A percentile compares a stretch with the other conserved stretches of the same genome.
These are phyloP conservation scores for Pezicula neosporulosa DNA, from an alignment of 2,329 filamentous ascomycete species.

Conservation along the genomic window DNA sequence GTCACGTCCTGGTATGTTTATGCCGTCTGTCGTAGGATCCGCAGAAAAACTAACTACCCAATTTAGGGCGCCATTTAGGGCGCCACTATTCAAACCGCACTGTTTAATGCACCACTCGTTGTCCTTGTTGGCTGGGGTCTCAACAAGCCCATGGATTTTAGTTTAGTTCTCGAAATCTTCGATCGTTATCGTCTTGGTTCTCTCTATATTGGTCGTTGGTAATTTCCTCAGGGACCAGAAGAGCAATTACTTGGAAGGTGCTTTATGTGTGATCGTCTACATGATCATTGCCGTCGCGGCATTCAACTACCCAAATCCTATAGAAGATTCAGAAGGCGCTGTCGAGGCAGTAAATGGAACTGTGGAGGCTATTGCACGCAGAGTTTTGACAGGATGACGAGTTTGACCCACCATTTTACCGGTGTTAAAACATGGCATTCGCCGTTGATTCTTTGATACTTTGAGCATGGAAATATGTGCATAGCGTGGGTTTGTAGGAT, in stretches of 20 bases:
- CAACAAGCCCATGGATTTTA: constrained; percentile 66
- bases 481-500: too few species aligned
- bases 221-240: constrained; percentile 86
- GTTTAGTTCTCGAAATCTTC: constrained; percentile 87
- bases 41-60: neutral
- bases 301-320: constrained; percentile 50
- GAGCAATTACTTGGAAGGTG: constrained; percentile 86
- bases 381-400: too few species aligned
- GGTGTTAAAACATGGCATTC: too few species aligned
- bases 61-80: constrained; percentile 71
- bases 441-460: too few species aligned
- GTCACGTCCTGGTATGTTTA: constrained; percentile 1
- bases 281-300: constrained; percentile 57
- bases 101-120: constrained; percentile 81
- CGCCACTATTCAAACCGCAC: constrained; percentile 82
- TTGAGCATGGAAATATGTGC: too few species aligned
- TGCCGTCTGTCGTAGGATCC: too few species aligned
- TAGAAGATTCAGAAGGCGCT: neutral
- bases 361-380: too few species aligned
- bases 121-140: constrained; percentile 83
- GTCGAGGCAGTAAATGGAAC: too few species aligned
- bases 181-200: constrained; percentile 76
- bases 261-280: constrained; percentile 70
- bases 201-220: constrained; percentile 82
- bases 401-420: too few species aligned